phyloP scores from a whole-genome alignment of 169 alveolate species.

The Eimeria nieschulzi region DNA sequence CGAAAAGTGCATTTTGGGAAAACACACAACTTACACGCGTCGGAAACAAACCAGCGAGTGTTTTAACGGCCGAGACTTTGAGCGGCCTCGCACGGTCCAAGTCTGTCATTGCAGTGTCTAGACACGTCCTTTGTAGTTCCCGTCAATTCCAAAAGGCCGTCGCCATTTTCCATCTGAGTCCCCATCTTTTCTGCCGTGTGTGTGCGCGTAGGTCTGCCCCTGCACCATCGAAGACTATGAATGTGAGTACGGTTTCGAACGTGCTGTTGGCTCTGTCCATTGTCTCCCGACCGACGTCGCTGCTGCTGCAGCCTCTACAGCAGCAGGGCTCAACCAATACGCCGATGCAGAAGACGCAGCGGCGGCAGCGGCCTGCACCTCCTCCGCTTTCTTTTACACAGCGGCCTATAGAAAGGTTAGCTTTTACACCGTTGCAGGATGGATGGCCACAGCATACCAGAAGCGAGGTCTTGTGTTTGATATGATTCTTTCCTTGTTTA shows the following conservation, averaged over 20 bases:
- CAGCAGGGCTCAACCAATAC: conserved; percentile 44
- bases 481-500: neutral
- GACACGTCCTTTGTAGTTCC: neutral
- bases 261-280: conserved; percentile 87
- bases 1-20: conserved; percentile 50
- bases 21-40: conserved; percentile 93
- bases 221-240: conserved; percentile 97
- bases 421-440: neutral
- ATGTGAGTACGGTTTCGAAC: conserved; percentile 96
- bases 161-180: neutral
- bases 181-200: neutral
- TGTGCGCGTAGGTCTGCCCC: conserved; percentile 86
- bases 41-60: conserved; percentile 96
- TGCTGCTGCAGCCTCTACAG: conserved; percentile 59
- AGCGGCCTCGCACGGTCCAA: conserved; percentile 81
- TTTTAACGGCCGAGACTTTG: conserved; percentile 96
- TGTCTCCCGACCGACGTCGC: conserved; percentile 81
- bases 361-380: conserved; percentile 61
- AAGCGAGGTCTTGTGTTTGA: neutral
- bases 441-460: neutral
- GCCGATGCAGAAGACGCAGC: conserved; percentile 39
- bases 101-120: neutral
- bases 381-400: conserved; percentile 77
- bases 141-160: neutral
- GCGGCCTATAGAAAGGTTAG: conserved; percentile 89